Evolutionary conservation across 2,329 filamentous ascomycete species (phyloP).

Genomic region (Hypoxylon sp.): DNA sequence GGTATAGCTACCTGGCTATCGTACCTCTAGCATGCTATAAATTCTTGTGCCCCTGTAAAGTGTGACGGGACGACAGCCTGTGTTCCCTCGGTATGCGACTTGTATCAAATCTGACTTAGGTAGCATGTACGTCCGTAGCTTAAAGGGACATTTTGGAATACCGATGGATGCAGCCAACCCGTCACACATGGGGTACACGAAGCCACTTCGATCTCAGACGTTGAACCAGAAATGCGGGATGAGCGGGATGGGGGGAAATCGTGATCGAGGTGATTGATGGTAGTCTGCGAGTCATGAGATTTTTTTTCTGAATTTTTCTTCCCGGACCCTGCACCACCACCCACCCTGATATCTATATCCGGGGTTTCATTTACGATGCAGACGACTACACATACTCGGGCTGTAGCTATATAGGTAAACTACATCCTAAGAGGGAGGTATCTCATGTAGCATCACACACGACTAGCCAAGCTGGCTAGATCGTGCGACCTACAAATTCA

Average conservation of each 20-base stretch:
- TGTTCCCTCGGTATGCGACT: conserved; percentile 16
- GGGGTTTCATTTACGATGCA: conserved; percentile 30
- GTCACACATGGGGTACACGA: conserved; percentile 31
- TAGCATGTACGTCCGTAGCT: conserved; percentile 26
- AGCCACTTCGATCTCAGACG: conserved; percentile 33
- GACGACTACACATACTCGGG: conserved; percentile 5
- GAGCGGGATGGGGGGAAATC: conserved; percentile 26
- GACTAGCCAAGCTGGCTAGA: conserved; percentile 28
- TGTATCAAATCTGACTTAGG: conserved; percentile 19
- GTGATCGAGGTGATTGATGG: conserved; percentile 19
- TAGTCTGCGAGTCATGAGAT: conserved; percentile 34
- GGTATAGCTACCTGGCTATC: conserved; percentile 16
- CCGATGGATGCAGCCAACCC: conserved; percentile 33
- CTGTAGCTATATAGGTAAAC: conserved; percentile 10
- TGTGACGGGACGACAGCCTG: conserved; percentile 17
- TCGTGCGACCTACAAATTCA: conserved; percentile 32
- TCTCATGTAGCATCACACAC: conserved; percentile 18
- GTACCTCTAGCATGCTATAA: conserved; percentile 9
- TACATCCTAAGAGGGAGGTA: too few relatives aligned
- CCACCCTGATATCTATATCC: conserved; percentile 34
- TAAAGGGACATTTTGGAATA: conserved; percentile 24
- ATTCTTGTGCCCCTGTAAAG: conserved; percentile 24
- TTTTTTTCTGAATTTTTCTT: too few relatives aligned
- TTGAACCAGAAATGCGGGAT: conserved; percentile 37
- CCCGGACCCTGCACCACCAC: conserved; percentile 29